Evolutionary conservation across 2,329 filamentous ascomycete genomes (phyloP), one percentile per base, ranked within the genome.

Genomic region (Alternaria infectoria): DNA sequence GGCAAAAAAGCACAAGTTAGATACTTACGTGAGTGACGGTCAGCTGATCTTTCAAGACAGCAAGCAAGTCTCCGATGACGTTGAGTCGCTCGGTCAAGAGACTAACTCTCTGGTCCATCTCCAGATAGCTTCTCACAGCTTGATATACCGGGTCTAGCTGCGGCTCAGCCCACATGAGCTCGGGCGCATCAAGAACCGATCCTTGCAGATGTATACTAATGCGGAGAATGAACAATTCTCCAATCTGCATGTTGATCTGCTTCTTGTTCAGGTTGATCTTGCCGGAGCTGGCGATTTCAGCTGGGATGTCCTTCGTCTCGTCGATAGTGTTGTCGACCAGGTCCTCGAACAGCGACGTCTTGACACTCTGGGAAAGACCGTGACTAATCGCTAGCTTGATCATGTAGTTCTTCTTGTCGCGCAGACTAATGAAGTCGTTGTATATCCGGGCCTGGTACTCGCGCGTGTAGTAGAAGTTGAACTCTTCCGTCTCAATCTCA

Each of bases 161-260:
- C 9, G 96, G 96, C 81, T 99, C 96, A 30, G 95, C 92, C 96
- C 96, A 99, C 86, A 99, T 98, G 45, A 99, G 86, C 82, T 99
- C 96, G 0, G 96, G 96, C 10, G 94, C 97, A 79, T 99, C 96
- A 43, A 99, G 90, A 6, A 99, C 94, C 28, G 93, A 97, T 32
- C 96, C 96, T 80, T 98, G 97, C 54, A 99, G 87, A 81, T 99
- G 96, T 75, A 99, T 98, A 80, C 96, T 97, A 83, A 99, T 98
- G 64, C 96, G 89, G 30, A 99, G 84, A 76, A 99, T 98, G 81
- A 99, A 99, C 57, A 99, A 88, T 83, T 99, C 94, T 78, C 96
- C 96, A 65, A 99, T 97, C 81, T 98, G 94, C 94, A 98, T 98
- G 84, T 98, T 98, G 85, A 99, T 97, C 79, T 98, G 90, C 62